Conservation (phyloP, 768 basidiomycete species). For the Boletus vinaceobasis region DNA sequence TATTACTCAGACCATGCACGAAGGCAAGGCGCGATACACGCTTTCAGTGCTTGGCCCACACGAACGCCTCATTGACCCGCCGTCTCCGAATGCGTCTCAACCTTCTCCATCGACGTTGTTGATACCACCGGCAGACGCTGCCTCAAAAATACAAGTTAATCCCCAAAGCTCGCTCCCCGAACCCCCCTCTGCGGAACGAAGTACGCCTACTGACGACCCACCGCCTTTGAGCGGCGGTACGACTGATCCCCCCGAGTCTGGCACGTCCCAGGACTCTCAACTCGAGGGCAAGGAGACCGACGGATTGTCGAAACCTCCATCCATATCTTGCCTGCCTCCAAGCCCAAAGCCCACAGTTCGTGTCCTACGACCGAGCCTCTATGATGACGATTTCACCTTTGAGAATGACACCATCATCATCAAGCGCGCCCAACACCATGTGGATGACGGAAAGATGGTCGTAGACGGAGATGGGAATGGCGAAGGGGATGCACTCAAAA, state of each 20-base stretch:
- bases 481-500: conserved; percentile 6
- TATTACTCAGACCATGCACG: conserved; percentile 9
- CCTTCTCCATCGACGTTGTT: background rate
- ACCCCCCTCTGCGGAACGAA: background rate
- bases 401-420: conserved; percentile 19
- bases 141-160: conserved; percentile 6
- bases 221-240: background rate
- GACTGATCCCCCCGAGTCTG: conserved; percentile 5
- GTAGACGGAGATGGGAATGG: conserved; percentile 7
- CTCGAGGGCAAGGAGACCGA: background rate
- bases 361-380: conserved; percentile 18
- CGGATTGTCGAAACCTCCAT: background rate
- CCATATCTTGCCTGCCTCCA: background rate
- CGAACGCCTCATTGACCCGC: background rate
- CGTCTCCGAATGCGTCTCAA: background rate
- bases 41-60: conserved; percentile 15
- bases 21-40: conserved; percentile 15
- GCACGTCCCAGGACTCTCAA: background rate
- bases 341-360: background rate
- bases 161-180: background rate
- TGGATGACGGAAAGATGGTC: conserved; percentile 11
- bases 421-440: background rate
- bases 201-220: background rate
- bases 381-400: conserved; percentile 21
- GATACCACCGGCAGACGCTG: background rate